Percentiles rank a stretch among this genome's conserved stretches.
Conservation (phyloP, 2,329 filamentous ascomycete genomes). For the Alternaria ventricosa region DNA sequence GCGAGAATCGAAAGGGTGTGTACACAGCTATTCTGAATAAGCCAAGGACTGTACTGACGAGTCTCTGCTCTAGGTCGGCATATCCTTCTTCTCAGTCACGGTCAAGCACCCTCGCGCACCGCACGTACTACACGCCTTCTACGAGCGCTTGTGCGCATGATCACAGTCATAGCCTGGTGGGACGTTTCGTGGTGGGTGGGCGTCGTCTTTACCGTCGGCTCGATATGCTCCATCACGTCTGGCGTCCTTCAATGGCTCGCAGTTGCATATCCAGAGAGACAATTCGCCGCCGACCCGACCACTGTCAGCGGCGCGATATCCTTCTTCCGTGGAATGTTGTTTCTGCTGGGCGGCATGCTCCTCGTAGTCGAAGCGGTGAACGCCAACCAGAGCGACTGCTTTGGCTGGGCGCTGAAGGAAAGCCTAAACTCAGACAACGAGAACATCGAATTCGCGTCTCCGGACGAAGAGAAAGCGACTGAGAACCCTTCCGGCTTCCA, state of each 20-base stretch:
- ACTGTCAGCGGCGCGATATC: background rate
- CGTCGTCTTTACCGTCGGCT: background rate
- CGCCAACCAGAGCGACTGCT: background rate
- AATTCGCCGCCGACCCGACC: background rate
- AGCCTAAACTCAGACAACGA: background rate
- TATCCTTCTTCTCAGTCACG: background rate
- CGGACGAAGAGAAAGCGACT: background rate
- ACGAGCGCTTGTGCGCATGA: background rate
- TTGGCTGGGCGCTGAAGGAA: slow-evolving; percentile 2
- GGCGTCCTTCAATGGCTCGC: background rate
- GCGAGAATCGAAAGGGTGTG: background rate
- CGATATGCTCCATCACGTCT: background rate
- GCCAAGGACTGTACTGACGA: background rate
- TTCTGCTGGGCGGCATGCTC: background rate
- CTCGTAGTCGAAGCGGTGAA: slow-evolving; percentile 1
- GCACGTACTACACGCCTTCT: background rate
- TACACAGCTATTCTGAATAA: background rate
- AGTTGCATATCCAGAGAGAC: background rate
- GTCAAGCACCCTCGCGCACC: background rate
- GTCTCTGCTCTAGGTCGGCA: background rate
- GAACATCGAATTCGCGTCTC: background rate
- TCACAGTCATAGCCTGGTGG: background rate
- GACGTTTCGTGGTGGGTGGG: background rate
- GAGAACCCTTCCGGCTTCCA: background rate
- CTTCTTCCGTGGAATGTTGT: background rate